Evolutionary conservation across 495 filamentous ascomycete genomes (phyloP), one percentile per base, ranked within the genome.

Genomic region (Cercophora sp.): DNA sequence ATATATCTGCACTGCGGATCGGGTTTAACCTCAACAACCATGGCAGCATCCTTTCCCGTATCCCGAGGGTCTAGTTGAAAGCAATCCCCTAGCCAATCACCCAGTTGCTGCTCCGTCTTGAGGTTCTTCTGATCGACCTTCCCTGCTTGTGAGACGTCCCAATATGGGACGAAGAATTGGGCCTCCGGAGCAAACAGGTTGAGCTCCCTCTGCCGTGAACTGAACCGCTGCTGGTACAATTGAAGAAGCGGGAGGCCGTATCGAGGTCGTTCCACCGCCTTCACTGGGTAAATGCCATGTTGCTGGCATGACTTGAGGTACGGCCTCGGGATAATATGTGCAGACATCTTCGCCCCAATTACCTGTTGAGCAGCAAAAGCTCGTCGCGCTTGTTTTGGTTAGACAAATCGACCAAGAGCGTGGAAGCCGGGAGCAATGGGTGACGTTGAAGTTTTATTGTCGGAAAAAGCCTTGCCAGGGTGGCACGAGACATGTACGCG

Each of bases 301-400:
- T 45, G 22, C 24, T 45, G 42, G 13, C 42, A 45, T 8, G 42
- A 45, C 23, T 45, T 45, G 8, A 45, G 42, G 27, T 26, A 45
- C 13, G 42, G 42, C 23, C 42, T 41, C n/a, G 37, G 19, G 22
- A 41, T 19, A 3, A 22, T 5, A 19, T 18, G n/a, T 10, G 19
- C 16, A 41, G n/a, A 16, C 19, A 20, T 16, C 19, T n/a, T 36
- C 18, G 32, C 13, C 9, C 32, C 13, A 3, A 10, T n/a, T 36
- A 36, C 13, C n/a, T n/a, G n/a, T n/a, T n/a, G n/a, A n/a, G n/a
- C n/a, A n/a, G n/a, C n/a, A n/a, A n/a, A n/a, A n/a, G n/a, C n/a
- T n/a, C n/a, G n/a, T n/a, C n/a, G n/a, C n/a, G n/a, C n/a, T n/a
- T n/a, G n/a, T n/a, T n/a, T n/a, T n/a, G n/a, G n/a, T n/a, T n/a